Base-by-base conservation (phyloP, 306 rosid genomes). In the Casuarina equisetifolia region DNA sequence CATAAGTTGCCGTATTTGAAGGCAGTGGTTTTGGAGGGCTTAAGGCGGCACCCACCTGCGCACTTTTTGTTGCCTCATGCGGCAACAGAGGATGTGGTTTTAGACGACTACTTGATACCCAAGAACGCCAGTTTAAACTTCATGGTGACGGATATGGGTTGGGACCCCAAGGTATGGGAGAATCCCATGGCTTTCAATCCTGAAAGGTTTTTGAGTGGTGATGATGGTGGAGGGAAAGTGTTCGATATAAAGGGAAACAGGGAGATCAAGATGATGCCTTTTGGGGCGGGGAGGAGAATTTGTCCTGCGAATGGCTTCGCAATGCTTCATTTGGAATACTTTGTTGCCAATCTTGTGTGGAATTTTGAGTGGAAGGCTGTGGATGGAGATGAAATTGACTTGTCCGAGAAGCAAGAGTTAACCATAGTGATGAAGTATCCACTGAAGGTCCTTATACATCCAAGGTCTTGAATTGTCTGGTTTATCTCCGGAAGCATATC, bases 131-230 rank as follows among this genome's bases (percentile, higher is more conserved):
- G 81, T 19, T 70, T 85, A 10, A 82, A 85, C 80, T 85, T 85
- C 66, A 15, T 82, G 74, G 89, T 85, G 76, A 82, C 86, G 2
- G 84, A 86, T 9, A 84, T 84, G 42, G 90, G 88, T 19, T 51
- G 80, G 84, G 88, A 86, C 61, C 69, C 76, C 13, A 73, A 83
- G 11, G 84, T 79, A 45, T 85, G 89, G 89, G 86, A 85, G 69
- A 86, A 85, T 2, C 89, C 87, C 0, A 48, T 84, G 84, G 74
- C 57, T 42, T 85, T 85, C 48, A 85, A 70, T 67, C 89, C 89
- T 8, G 89, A 82, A 74, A 85, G 89, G 36, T 85, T 85, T 63
- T 42, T 82, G 76, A 64, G 69, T 38, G 57, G 51, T 0, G 58
- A 20, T 11, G 76, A 58, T 5, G 45, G 58, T 68, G 78, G 80